Percentiles rank a stretch among this genome's conserved stretches.
These are phyloP conservation scores for Chenopodium formosanum DNA, from an alignment of 148 eudicot species.

Conservation along the genomic window DNA sequence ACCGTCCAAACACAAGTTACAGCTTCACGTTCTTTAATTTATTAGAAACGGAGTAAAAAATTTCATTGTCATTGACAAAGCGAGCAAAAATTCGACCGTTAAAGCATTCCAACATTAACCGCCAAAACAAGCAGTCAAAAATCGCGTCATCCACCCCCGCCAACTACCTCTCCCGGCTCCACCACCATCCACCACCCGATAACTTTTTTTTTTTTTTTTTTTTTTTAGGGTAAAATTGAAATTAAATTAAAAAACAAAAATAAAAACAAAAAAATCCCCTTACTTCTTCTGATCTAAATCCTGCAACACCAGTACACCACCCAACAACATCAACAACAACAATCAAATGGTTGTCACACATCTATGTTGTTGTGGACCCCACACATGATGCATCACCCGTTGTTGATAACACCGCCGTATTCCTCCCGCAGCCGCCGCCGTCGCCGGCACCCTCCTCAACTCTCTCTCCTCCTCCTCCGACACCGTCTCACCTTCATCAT, in stretches of 20 bases:
- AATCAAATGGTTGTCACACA: slow-evolving; percentile 30
- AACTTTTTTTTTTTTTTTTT: no score
- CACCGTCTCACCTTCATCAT: not conserved
- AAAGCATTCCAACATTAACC: not conserved
- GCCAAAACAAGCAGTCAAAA: slow-evolving; percentile 12
- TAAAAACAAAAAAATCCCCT: not conserved
- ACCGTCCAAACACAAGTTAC: not conserved
- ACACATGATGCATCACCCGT: slow-evolving; percentile 9
- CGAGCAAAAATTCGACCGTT: slow-evolving; percentile 16
- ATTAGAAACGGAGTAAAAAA: not conserved
- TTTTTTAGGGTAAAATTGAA: not conserved
- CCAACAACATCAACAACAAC: not conserved
- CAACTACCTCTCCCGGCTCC: not conserved
- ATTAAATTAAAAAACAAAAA: no score
- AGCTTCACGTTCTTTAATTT: no score
- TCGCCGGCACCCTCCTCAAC: slow-evolving; percentile 18
- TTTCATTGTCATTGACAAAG: no score
- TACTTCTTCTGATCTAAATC: not conserved
- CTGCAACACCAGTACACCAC: not conserved
- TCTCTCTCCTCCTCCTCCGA: slow-evolving; percentile 25
- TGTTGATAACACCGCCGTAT: slow-evolving; percentile 24
- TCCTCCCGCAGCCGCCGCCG: slow-evolving; percentile 19
- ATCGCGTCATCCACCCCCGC: slow-evolving; percentile 10
- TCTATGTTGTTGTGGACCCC: slow-evolving; percentile 27
- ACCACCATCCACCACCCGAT: no score